Base-by-base conservation (phyloP, 179 eudicot species). In the Beta macrorhiza region DNA sequence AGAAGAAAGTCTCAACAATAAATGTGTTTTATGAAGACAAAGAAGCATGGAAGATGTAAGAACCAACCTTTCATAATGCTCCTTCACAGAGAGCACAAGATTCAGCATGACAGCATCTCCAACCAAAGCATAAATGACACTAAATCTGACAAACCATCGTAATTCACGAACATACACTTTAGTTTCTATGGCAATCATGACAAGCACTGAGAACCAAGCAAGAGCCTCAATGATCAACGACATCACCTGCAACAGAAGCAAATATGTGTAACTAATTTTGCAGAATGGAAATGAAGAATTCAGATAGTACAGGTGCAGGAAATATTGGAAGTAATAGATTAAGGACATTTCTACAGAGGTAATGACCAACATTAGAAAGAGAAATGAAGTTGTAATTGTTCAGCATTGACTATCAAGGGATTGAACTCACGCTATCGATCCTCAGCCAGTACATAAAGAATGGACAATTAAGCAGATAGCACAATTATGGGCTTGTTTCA, bases 81-180 rank as follows among this genome's bases (percentile, higher is more conserved):
- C 93, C 87, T 81, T 89, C 75, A 89, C 83, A 8, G 93, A 87
- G 75, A 92, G 82, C 76, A 94, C 87, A 67, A 92, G 89, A 85
- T 87, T 88, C 55, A 90, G 76, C 86, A 89, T 82, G 49, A 91
- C 98, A 80, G 89, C 87, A 87, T 94, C 90, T 76, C 92, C 98
- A 37, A 93, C 90, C 88, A 94, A 72, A 49, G 92, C 90, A 87
- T 92, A 94, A 32, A 88, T 78, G 51, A 92, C 83, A 65, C 90
- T 95, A 86, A 94, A 94, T 76, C 93, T 87, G 82, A 92, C 86
- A 86, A 86, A 89, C 97, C 97, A 92, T 73, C 97, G 88, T 67
- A 91, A 89, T 65, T 91, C 95, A 86, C 84, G 86, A 29, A 94
- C 88, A 71, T 94, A 94, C 17, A 88, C 87, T 87, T 84, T 89